phyloP scores from a whole-genome alignment of 1,284 basidiomycete genomes.

The Pseudozyma pruni region DNA sequence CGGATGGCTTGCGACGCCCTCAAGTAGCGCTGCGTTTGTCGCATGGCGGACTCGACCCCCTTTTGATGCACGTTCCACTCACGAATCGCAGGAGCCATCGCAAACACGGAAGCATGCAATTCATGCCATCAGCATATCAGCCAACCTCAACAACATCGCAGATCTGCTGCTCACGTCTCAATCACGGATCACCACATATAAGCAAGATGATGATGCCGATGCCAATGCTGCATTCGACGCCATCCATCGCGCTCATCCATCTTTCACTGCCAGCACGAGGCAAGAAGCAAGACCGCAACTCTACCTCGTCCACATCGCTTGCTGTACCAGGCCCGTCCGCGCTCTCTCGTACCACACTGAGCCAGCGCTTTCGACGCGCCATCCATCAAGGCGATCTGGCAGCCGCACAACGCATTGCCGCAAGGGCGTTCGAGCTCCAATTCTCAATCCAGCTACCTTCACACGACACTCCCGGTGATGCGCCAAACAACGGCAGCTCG shows the following conservation, averaged over 20 bases:
- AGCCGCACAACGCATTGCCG: constrained; percentile 40
- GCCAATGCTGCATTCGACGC: constrained; percentile 3
- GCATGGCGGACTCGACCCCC: no score
- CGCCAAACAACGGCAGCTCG: background rate
- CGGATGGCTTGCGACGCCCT: no score
- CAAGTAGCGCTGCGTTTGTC: no score
- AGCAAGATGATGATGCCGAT: constrained; percentile 10
- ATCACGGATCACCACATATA: background rate
- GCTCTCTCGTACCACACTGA: constrained; percentile 29
- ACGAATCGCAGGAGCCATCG: no score
- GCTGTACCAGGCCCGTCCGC: constrained; percentile 10
- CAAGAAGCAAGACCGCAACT: background rate
- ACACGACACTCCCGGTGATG: background rate
- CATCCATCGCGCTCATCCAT: constrained; percentile 10
- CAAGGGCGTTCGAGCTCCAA: constrained; percentile 33
- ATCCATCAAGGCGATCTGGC: constrained; percentile 49
- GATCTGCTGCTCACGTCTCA: no score
- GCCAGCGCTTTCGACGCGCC: constrained; percentile 53
- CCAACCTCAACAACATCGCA: no score
- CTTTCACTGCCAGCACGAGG: background rate
- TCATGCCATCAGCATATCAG: no score
- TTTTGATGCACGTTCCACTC: no score
- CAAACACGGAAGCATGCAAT: no score
- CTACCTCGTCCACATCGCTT: background rate
- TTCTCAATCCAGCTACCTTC: constrained; percentile 1